These are phyloP conservation scores for Physcomitrium patens DNA, from an alignment of 225 moss, liverwort and hornwort genomes.

Conservation along the genomic window DNA sequence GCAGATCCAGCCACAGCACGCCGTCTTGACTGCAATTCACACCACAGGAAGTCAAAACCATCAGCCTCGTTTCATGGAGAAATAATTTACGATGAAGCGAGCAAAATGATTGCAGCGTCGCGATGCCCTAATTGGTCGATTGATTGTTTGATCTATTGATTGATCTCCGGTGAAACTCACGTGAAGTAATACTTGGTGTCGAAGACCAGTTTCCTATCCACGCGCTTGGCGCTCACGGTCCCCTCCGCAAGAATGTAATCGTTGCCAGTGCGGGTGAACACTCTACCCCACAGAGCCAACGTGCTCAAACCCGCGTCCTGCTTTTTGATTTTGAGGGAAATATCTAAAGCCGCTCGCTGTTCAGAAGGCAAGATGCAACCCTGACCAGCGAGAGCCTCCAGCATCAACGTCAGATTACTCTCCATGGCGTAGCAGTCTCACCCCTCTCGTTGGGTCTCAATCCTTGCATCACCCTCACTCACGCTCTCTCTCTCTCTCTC, in stretches of 20 bases:
- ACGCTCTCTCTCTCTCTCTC: no score
- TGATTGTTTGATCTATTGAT: no score
- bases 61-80: background rate
- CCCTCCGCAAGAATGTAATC: constrained; percentile 91
- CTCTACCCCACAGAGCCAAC: constrained; percentile 80
- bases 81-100: background rate
- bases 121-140: no score
- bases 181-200: constrained; percentile 54
- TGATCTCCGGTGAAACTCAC: no score
- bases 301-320: constrained; percentile 82
- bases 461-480: background rate
- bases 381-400: constrained; percentile 81
- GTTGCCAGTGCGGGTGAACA: constrained; percentile 79
- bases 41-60: background rate
- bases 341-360: constrained; percentile 70
- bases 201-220: constrained; percentile 25
- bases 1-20: constrained; percentile 87
- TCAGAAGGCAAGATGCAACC: constrained; percentile 88
- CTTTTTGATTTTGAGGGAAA: constrained; percentile 89
- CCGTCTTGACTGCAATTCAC: constrained; percentile 80
- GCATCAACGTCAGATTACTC: constrained; percentile 65
- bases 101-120: no score
- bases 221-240: constrained; percentile 55
- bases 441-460: background rate
- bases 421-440: constrained; percentile 65